phyloP scores from a whole-genome alignment of 805 yeast species.

The Yarrowia phangngaensis region DNA sequence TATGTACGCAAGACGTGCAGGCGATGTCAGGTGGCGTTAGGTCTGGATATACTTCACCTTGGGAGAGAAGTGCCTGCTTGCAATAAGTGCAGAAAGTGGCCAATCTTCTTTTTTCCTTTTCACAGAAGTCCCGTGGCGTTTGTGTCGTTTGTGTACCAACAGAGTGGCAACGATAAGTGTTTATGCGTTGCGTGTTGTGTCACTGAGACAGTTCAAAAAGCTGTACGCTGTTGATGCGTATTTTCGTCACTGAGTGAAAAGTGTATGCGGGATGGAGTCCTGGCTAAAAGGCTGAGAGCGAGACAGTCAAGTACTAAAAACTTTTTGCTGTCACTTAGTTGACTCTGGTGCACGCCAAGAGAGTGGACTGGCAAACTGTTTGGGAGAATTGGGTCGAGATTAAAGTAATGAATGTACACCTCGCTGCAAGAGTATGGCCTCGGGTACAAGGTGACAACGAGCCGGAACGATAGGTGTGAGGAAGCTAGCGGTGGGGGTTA shows the following conservation, averaged over 20 bases:
- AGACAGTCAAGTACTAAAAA: slow-evolving; percentile 23
- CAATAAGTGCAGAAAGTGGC: too few relatives aligned
- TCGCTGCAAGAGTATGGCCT: slow-evolving; percentile 1
- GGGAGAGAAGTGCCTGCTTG: too few relatives aligned
- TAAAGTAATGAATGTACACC: slow-evolving; percentile 3
- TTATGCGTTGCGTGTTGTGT: background rate
- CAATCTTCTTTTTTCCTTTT: too few relatives aligned
- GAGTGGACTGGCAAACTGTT: slow-evolving; percentile 16
- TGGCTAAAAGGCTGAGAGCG: too few relatives aligned
- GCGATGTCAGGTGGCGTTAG: background rate
- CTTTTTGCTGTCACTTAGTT: slow-evolving; percentile 5
- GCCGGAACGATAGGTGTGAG: background rate
- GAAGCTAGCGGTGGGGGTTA: background rate
- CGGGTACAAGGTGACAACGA: background rate
- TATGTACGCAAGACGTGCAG: background rate
- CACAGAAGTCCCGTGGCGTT: slow-evolving; percentile 3
- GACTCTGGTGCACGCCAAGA: slow-evolving; percentile 23
- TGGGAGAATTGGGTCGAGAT: slow-evolving; percentile 18
- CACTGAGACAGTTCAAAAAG: slow-evolving; percentile 20
- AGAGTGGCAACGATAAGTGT: slow-evolving; percentile 22
- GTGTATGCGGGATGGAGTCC: slow-evolving; percentile 27
- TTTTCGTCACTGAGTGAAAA: slow-evolving; percentile 15
- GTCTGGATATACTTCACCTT: background rate
- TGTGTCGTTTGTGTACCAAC: slow-evolving; percentile 5
- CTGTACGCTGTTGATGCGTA: slow-evolving; percentile 22